Evolutionary conservation across 768 basidiomycete genomes (phyloP).

Genomic region (Tremella mesenterica): DNA sequence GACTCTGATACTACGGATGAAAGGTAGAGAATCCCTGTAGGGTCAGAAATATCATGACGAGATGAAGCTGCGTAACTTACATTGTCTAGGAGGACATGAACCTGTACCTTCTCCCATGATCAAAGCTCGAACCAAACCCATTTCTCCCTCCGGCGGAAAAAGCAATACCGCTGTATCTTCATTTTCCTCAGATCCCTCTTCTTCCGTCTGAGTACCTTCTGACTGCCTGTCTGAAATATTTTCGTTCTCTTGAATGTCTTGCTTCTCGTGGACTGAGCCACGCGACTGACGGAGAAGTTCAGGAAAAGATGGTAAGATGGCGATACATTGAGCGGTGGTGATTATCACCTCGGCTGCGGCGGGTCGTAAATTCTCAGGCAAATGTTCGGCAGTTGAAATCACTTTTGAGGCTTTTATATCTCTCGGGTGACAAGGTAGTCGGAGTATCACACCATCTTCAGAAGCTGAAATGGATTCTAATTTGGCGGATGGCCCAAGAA

Average conservation of each 20-base stretch:
- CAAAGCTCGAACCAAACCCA: conserved; percentile 31
- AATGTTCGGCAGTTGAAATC: conserved; percentile 22
- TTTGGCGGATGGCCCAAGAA: conserved; percentile 43
- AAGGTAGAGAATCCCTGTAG: conserved; percentile 10
- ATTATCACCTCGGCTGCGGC: neutral
- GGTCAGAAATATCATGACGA: neutral
- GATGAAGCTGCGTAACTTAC: conserved; percentile 20
- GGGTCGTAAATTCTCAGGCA: conserved; percentile 7
- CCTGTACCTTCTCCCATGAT: conserved; percentile 44
- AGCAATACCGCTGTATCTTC: conserved; percentile 40
- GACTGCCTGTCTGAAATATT: neutral
- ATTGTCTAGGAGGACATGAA: conserved; percentile 42
- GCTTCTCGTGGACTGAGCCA: conserved; percentile 1
- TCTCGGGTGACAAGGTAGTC: conserved; percentile 29
- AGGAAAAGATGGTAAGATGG: conserved; percentile 24
- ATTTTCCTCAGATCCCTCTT: conserved; percentile 7
- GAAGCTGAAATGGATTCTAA: conserved; percentile 3
- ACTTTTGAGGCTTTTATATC: conserved; percentile 23
- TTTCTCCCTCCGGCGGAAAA: conserved; percentile 32
- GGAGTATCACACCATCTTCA: conserved; percentile 9
- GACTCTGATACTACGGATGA: neutral
- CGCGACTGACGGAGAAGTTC: conserved; percentile 2
- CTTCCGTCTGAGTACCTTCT: conserved; percentile 3
- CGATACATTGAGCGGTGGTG: conserved; percentile 27
- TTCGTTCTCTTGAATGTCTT: neutral